Percentiles rank a stretch among this genome's conserved stretches.
Conservation (phyloP, 768 basidiomycete species). For the Psilocybe sp. region DNA sequence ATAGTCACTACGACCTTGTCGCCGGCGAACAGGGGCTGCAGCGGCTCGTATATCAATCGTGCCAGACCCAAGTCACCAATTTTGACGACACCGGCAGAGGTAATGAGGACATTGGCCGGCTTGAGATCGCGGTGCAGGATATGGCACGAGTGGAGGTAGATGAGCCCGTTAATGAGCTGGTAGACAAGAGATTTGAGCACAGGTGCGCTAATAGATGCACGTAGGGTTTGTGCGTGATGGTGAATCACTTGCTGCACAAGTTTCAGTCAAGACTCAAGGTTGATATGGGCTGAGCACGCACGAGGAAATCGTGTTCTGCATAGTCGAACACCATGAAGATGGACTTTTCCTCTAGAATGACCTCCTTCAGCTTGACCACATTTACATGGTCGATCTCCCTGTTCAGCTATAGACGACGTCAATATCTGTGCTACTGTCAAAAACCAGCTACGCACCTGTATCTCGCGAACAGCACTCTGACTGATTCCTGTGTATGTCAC, state of each 20-base stretch:
- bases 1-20: slow-evolving; percentile 99
- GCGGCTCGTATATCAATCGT: slow-evolving; percentile 83
- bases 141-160: slow-evolving; percentile 93
- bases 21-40: slow-evolving; percentile 87
- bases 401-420: slow-evolving; percentile 58
- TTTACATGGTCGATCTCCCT: slow-evolving; percentile 90
- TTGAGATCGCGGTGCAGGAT: slow-evolving; percentile 98
- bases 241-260: slow-evolving; percentile 90
- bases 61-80: slow-evolving; percentile 98
- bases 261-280: not conserved
- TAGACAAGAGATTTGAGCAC: slow-evolving; percentile 93
- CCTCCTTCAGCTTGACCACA: slow-evolving; percentile 86
- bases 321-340: slow-evolving; percentile 99
- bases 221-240: slow-evolving; percentile 90
- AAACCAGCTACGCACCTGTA: slow-evolving; percentile 61
- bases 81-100: slow-evolving; percentile 83
- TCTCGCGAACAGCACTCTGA: slow-evolving; percentile 96
- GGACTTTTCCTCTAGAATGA: slow-evolving; percentile 96
- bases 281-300: slow-evolving; percentile 33
- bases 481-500: slow-evolving; percentile 96
- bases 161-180: slow-evolving; percentile 90
- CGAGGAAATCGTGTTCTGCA: slow-evolving; percentile 97
- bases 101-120: slow-evolving; percentile 98
- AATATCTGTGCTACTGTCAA: not conserved
- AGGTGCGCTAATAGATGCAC: slow-evolving; percentile 66